Conservation (phyloP, 2,329 filamentous ascomycete genomes). For the Xylariaceae sp. region DNA sequence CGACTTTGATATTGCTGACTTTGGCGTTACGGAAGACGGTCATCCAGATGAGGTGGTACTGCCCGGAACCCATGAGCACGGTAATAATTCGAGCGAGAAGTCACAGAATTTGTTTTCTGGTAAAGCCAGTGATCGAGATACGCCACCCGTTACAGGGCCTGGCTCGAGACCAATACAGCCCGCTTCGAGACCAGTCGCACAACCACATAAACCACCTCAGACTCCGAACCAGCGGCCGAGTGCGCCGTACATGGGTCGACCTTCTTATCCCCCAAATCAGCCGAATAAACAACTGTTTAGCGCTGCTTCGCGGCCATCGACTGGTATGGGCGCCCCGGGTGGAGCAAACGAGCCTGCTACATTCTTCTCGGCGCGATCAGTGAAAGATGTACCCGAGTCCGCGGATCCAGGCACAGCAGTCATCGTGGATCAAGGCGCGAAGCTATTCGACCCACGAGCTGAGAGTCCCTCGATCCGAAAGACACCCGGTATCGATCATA, state of each 20-base stretch:
- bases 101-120: conserved; percentile 21
- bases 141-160: conserved; percentile 25
- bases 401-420: conserved; percentile 38
- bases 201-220: conserved; percentile 33
- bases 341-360: conserved; percentile 43
- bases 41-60: conserved; percentile 74
- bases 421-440: conserved; percentile 41
- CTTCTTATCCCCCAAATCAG: conserved; percentile 26
- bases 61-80: conserved; percentile 32
- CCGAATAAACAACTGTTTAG: conserved; percentile 32
- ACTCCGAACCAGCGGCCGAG: conserved; percentile 34
- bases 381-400: conserved; percentile 47
- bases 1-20: conserved; percentile 74
- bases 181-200: conserved; percentile 32
- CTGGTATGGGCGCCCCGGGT: conserved; percentile 23
- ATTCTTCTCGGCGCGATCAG: conserved; percentile 66
- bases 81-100: conserved; percentile 29
- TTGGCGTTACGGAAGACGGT: conserved; percentile 61
- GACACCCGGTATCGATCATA: conserved; percentile 82
- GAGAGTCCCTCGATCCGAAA: conserved; percentile 84
- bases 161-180: conserved; percentile 34
- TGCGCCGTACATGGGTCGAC: conserved; percentile 23
- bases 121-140: conserved; percentile 26
- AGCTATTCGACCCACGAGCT: conserved; percentile 65
- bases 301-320: conserved; percentile 21